phyloP scores from a whole-genome alignment of 2,329 filamentous ascomycete species.

The Colletotrichum lentis region DNA sequence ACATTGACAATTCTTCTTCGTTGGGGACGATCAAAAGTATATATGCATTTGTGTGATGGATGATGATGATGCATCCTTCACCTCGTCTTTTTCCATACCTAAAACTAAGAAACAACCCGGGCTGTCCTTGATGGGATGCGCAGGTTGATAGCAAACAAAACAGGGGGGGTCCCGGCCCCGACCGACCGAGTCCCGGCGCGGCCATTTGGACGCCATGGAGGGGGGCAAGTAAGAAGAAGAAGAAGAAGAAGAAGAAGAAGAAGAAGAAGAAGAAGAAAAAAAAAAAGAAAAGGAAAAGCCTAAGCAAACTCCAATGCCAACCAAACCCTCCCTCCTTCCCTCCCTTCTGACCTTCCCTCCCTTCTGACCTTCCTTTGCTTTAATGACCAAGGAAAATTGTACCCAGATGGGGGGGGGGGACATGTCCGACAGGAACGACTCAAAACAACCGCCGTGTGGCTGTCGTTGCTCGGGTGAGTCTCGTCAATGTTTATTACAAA shows the following conservation, averaged over 20 bases:
- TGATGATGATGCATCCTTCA: slow-evolving; percentile 7
- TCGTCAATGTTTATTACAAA: not conserved
- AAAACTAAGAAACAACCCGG: slow-evolving; percentile 9
- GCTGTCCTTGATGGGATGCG: slow-evolving; percentile 6
- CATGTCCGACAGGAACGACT: slow-evolving; percentile 13
- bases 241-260: too few relatives aligned
- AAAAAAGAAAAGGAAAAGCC: too few relatives aligned
- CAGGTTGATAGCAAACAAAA: not conserved
- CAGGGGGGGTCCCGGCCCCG: not conserved
- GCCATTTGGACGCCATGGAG: not conserved
- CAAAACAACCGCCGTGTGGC: not conserved
- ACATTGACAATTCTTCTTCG: not conserved
- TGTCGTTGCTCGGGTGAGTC: not conserved
- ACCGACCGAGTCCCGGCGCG: not conserved
- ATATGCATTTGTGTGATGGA: not conserved
- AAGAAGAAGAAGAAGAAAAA: too few relatives aligned
- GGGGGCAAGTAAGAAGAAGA: too few relatives aligned
- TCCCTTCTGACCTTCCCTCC: not conserved
- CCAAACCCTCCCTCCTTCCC: not conserved
- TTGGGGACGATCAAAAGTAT: not conserved
- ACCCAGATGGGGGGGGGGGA: slow-evolving; percentile 1
- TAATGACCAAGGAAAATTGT: slow-evolving; percentile 12
- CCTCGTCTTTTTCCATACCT: slow-evolving; percentile 3
- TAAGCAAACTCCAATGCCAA: slow-evolving; percentile 14
- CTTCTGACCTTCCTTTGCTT: slow-evolving; percentile 3